These are phyloP conservation scores for Suillus ampliporus DNA, from an alignment of 768 basidiomycete genomes.

Conservation along the genomic window DNA sequence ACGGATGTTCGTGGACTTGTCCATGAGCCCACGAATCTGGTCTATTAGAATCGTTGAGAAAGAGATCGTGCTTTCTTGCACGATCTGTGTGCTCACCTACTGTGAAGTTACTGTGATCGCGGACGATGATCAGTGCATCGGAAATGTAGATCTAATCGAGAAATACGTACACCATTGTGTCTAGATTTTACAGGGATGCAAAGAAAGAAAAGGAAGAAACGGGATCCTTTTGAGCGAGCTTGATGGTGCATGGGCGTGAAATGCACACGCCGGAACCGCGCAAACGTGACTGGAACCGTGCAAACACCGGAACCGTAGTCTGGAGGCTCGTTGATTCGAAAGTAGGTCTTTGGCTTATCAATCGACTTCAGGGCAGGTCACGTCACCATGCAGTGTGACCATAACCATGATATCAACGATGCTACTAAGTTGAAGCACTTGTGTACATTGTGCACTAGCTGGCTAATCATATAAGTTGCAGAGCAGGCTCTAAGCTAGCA, in stretches of 20 bases:
- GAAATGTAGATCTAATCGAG: conserved; percentile 13
- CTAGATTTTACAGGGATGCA: conserved; percentile 48
- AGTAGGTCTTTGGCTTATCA: conserved; percentile 42
- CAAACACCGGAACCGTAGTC: conserved; percentile 34
- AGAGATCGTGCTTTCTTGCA: background rate
- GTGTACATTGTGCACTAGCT: too few species aligned
- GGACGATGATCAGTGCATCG: conserved; percentile 37
- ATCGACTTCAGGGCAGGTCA: conserved; percentile 52
- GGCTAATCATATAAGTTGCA: too few species aligned
- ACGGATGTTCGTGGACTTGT: conserved; percentile 89
- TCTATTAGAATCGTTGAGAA: conserved; percentile 48
- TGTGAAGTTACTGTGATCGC: conserved; percentile 78
- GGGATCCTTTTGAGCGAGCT: conserved; percentile 20
- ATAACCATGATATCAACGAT: too few species aligned
- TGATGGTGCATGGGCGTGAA: conserved; percentile 26
- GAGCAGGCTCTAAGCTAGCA: too few species aligned
- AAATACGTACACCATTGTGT: conserved; percentile 81
- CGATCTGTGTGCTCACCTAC: conserved; percentile 60
- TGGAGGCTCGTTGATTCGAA: conserved; percentile 23
- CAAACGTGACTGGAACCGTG: too few species aligned
- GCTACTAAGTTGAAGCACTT: too few species aligned
- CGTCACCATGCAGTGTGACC: background rate
- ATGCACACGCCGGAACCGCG: too few species aligned
- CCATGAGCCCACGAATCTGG: conserved; percentile 89
- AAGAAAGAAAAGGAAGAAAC: conserved; percentile 26